Evolutionary conservation across 495 filamentous ascomycete species (phyloP).

Genomic region (Penicillium maclennaniae): DNA sequence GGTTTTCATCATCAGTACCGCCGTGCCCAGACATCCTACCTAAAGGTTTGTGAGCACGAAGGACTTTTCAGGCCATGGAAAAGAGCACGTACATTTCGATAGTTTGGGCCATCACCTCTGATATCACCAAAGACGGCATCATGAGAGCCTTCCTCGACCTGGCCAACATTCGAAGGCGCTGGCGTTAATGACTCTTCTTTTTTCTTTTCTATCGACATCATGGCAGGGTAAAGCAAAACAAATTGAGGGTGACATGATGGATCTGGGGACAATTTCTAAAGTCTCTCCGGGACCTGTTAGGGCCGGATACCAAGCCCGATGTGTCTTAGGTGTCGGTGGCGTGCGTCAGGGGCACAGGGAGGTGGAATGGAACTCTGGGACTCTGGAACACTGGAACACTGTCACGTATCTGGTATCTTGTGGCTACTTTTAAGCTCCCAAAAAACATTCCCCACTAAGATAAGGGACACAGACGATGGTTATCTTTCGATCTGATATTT

Average conservation of each 20-base stretch:
- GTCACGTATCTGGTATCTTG: no score
- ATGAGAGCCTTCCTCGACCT: conserved; percentile 9
- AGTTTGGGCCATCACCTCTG: conserved; percentile 17
- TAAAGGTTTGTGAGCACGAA: conserved; percentile 7
- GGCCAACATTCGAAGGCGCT: conserved; percentile 6
- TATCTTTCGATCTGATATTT: no score
- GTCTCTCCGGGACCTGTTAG: neutral
- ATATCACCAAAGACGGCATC: conserved; percentile 23
- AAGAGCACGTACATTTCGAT: conserved; percentile 13
- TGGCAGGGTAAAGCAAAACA: neutral
- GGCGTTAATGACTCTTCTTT: neutral
- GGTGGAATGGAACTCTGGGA: no score
- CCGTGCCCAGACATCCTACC: conserved; percentile 35
- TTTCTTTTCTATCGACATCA: conserved; percentile 10
- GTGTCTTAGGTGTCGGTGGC: no score
- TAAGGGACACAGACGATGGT: no score
- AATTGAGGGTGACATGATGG: neutral
- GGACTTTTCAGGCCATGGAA: no score
- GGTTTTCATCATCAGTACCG: conserved; percentile 40
- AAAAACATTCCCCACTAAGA: no score
- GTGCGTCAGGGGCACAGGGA: no score
- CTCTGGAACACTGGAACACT: no score
- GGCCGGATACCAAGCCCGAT: neutral
- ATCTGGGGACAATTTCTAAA: neutral
- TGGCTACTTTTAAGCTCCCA: no score